phyloP scores from a whole-genome alignment of 495 filamentous ascomycete species.

The Annulohypoxylon moriforme region DNA sequence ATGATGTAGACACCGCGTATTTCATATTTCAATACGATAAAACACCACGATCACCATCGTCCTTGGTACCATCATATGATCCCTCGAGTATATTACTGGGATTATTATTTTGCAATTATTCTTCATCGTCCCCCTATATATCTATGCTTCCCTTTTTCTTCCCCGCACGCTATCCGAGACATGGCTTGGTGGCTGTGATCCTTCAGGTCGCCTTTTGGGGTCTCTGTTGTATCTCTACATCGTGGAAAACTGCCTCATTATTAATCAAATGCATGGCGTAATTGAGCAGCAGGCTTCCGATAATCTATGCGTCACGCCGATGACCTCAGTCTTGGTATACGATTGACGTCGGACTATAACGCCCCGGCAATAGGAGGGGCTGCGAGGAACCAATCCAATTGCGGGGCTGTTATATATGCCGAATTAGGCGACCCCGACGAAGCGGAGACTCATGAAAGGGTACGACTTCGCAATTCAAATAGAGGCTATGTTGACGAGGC shows the following conservation, averaged over 20 bases:
- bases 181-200: not conserved
- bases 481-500: conserved; percentile 2
- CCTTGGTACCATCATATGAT: too few species aligned
- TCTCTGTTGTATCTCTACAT: not conserved
- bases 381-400: not conserved
- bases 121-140: not conserved
- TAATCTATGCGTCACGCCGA: not conserved
- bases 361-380: conserved; percentile 5
- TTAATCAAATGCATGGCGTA: not conserved
- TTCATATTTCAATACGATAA: too few species aligned
- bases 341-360: conserved; percentile 5
- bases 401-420: conserved; percentile 17
- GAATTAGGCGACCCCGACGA: conserved; percentile 12
- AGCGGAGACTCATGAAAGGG: conserved; percentile 4
- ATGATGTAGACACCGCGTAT: too few species aligned
- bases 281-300: not conserved
- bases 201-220: too few species aligned
- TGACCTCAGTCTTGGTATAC: conserved; percentile 6
- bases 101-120: not conserved
- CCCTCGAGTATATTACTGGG: too few species aligned
- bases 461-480: conserved; percentile 8
- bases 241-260: not conserved
- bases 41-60: too few species aligned
- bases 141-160: not conserved
- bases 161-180: not conserved